Conservation (phyloP, 352 stramenopile species). For the Pythium plurisporium region DNA sequence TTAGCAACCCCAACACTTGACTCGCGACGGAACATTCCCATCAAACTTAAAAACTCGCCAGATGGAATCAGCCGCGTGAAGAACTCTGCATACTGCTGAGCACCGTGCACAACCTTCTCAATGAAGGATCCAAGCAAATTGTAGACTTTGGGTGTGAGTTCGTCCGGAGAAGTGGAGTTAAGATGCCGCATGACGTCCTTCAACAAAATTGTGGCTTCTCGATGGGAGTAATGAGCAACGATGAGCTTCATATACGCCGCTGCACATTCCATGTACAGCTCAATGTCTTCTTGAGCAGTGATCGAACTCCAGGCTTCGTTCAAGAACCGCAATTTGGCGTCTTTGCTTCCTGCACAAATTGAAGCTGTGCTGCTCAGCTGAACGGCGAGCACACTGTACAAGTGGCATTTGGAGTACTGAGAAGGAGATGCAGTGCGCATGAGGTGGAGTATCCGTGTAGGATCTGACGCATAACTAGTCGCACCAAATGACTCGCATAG, state of each 20-base stretch:
- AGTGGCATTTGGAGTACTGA: slow-evolving; percentile 53
- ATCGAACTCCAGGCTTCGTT: slow-evolving; percentile 85
- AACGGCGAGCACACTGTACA: slow-evolving; percentile 66
- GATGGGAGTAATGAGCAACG: slow-evolving; percentile 75
- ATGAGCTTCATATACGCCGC: slow-evolving; percentile 85
- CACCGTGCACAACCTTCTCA: slow-evolving; percentile 71
- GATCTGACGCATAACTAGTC: slow-evolving; percentile 50
- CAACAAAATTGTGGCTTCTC: slow-evolving; percentile 80
- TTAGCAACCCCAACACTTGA: slow-evolving; percentile 79
- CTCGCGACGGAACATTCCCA: slow-evolving; percentile 85
- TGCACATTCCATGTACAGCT: slow-evolving; percentile 77
- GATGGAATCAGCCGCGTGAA: slow-evolving; percentile 78
- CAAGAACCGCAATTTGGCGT: slow-evolving; percentile 70
- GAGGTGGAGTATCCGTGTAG: slow-evolving; percentile 56
- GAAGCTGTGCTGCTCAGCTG: slow-evolving; percentile 41
- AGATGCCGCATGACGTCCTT: slow-evolving; percentile 84
- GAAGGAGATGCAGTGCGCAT: slow-evolving; percentile 57
- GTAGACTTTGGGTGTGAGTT: slow-evolving; percentile 60
- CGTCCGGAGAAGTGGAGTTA: slow-evolving; percentile 48
- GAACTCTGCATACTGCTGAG: slow-evolving; percentile 62
- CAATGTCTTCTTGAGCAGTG: slow-evolving; percentile 63
- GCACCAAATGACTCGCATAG: slow-evolving; percentile 73
- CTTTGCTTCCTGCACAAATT: slow-evolving; percentile 28
- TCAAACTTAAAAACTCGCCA: slow-evolving; percentile 63
- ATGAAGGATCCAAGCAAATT: slow-evolving; percentile 69